These are phyloP conservation scores for Gyrodon lividus DNA, from an alignment of 768 basidiomycete genomes.

Conservation along the genomic window DNA sequence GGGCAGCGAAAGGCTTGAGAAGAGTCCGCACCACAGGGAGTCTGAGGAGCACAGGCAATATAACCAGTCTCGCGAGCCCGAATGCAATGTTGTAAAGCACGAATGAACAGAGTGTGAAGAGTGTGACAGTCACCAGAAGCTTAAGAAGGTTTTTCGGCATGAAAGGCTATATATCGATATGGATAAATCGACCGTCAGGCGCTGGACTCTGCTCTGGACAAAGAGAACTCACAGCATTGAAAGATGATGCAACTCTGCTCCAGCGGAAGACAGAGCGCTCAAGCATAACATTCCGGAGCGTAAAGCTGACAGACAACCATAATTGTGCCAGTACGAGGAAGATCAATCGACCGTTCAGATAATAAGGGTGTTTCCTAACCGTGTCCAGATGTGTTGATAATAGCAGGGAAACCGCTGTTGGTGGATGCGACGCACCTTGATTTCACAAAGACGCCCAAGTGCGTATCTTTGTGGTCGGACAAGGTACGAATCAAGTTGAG, in stretches of 20 bases:
- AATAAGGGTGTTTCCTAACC: slow-evolving; percentile 68
- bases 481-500: slow-evolving; percentile 42
- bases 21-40: slow-evolving; percentile 51
- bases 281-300: slow-evolving; percentile 57
- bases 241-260: slow-evolving; percentile 22
- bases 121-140: slow-evolving; percentile 37
- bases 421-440: slow-evolving; percentile 48
- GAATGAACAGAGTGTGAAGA: slow-evolving; percentile 42
- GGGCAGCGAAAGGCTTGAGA: slow-evolving; percentile 60
- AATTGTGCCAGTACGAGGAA: slow-evolving; percentile 58
- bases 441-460: slow-evolving; percentile 58
- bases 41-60: slow-evolving; percentile 53
- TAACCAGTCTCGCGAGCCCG: slow-evolving; percentile 41
- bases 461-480: slow-evolving; percentile 35
- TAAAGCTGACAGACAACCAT: slow-evolving; percentile 44
- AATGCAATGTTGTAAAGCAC: slow-evolving; percentile 44
- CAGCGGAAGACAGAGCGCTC: slow-evolving; percentile 58
- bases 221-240: slow-evolving; percentile 19
- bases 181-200: not conserved
- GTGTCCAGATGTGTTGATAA: not conserved
- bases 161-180: slow-evolving; percentile 17
- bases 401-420: not conserved
- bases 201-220: not conserved
- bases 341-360: slow-evolving; percentile 66
- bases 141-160: slow-evolving; percentile 16